phyloP scores from a whole-genome alignment of 805 yeast genomes.

The Candida lessepsii region DNA sequence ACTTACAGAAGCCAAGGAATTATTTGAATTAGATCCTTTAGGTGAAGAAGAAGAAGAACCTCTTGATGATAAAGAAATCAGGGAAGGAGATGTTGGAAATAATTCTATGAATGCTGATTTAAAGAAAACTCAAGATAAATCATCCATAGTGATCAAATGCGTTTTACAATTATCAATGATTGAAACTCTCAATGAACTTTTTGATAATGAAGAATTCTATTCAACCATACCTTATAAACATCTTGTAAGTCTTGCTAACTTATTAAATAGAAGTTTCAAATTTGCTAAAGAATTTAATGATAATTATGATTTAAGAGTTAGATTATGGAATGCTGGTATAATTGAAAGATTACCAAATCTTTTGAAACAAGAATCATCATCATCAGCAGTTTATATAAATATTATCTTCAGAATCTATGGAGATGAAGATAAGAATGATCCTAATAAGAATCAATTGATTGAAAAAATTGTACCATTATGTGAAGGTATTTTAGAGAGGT shows the following conservation, averaged over 20 bases:
- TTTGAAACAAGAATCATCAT: conserved; percentile 85
- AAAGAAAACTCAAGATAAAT: conserved; percentile 54
- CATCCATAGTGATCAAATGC: conserved; percentile 86
- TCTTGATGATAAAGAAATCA: conserved; percentile 18
- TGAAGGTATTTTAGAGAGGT: conserved; percentile 66
- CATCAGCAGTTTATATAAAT: conserved; percentile 83
- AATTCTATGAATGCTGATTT: conserved; percentile 24
- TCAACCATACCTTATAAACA: conserved; percentile 64
- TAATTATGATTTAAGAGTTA: conserved; percentile 81
- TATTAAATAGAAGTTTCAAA: conserved; percentile 67
- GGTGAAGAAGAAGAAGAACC: conserved; percentile 7
- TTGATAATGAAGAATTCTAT: conserved; percentile 69
- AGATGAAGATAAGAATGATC: conserved; percentile 52
- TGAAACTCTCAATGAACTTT: conserved; percentile 77
- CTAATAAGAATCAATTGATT: conserved; percentile 50
- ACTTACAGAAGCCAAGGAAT: conserved; percentile 80
- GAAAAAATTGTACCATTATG: conserved; percentile 63
- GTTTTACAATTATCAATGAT: conserved; percentile 87
- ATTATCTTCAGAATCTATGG: conserved; percentile 78
- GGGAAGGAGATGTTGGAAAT: conserved; percentile 22
- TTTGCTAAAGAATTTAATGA: conserved; percentile 88
- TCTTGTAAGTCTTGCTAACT: conserved; percentile 55
- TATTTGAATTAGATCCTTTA: conserved; percentile 63
- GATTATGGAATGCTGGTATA: conserved; percentile 87
- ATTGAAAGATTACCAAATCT: conserved; percentile 91